Evolutionary conservation across 129 eudicot species (phyloP).

Genomic region (Flaveria bidentis): DNA sequence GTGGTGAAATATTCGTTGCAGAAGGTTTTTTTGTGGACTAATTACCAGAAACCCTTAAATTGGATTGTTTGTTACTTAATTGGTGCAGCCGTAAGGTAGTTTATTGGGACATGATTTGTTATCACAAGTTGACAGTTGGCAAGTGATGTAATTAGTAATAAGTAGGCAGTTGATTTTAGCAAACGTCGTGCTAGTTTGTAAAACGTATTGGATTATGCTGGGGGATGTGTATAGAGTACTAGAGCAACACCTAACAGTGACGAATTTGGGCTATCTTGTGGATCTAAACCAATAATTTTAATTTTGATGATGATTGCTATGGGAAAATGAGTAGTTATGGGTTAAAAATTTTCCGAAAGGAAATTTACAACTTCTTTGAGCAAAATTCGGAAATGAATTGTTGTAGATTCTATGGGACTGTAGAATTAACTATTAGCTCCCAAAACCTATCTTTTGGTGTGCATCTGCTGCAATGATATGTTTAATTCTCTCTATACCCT

Average conservation of each 20-base stretch:
- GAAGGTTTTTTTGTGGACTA: conserved; percentile 12
- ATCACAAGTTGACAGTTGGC: not conserved
- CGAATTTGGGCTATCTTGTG: not conserved
- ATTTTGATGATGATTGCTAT: not conserved
- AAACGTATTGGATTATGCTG: not conserved
- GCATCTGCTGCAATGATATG: conserved; percentile 10
- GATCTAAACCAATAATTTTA: conserved; percentile 1
- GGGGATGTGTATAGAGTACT: conserved; percentile 1
- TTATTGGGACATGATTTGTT: conserved; percentile 6
- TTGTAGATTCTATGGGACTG: conserved; percentile 8
- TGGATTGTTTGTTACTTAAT: not conserved
- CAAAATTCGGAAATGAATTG: not conserved
- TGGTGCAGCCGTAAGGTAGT: not conserved
- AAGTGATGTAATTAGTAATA: not conserved
- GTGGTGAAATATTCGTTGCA: conserved; percentile 1
- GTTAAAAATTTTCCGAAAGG: not conserved
- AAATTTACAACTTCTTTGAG: not conserved
- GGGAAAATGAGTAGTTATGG: not conserved
- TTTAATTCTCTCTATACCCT: not conserved
- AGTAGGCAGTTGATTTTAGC: conserved; percentile 2
- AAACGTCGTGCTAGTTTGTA: not conserved
- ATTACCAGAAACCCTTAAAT: conserved; percentile 11
- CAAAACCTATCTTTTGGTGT: not conserved
- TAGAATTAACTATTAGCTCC: not conserved
- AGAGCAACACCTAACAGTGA: conserved; percentile 7